These are phyloP conservation scores for Starmerella vaccinii DNA, from an alignment of 805 yeast species.

Conservation along the genomic window DNA sequence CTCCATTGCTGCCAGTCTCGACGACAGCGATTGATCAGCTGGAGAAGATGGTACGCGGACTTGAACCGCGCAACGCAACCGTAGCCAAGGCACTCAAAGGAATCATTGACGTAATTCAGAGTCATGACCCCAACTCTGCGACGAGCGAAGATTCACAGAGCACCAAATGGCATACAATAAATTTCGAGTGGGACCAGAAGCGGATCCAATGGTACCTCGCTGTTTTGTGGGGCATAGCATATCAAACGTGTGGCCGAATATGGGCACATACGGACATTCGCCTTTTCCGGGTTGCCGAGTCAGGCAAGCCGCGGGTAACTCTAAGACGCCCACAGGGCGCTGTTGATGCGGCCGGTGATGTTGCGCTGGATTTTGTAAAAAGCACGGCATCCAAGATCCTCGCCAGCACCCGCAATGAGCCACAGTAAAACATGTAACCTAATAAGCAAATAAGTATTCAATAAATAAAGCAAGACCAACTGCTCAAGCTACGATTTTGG, in stretches of 20 bases:
- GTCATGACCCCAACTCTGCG: not conserved
- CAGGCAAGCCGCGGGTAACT: conserved; percentile 28
- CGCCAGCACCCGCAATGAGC: not conserved
- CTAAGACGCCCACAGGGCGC: conserved; percentile 36
- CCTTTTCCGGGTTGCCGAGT: conserved; percentile 39
- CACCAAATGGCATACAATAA: conserved; percentile 36
- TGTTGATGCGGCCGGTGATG: conserved; percentile 41
- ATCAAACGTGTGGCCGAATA: conserved; percentile 27
- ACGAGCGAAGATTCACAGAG: not conserved
- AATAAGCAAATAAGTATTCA: not conserved
- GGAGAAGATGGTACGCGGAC: not conserved
- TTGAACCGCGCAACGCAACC: conserved; percentile 2
- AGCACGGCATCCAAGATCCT: conserved; percentile 38
- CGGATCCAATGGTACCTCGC: conserved; percentile 71
- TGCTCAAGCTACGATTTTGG: no score
- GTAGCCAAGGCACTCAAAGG: not conserved
- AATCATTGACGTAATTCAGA: not conserved
- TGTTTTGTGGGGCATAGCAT: conserved; percentile 52
- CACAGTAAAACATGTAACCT: not conserved
- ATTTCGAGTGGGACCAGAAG: conserved; percentile 50
- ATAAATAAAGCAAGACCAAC: not conserved
- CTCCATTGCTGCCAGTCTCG: conserved; percentile 14
- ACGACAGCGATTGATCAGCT: conserved; percentile 6
- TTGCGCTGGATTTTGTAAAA: conserved; percentile 16
- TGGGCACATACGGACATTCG: conserved; percentile 45